These are phyloP conservation scores for Monilinia vaccinii-corymbosi DNA, from an alignment of 2,329 filamentous ascomycete genomes.

Conservation along the genomic window DNA sequence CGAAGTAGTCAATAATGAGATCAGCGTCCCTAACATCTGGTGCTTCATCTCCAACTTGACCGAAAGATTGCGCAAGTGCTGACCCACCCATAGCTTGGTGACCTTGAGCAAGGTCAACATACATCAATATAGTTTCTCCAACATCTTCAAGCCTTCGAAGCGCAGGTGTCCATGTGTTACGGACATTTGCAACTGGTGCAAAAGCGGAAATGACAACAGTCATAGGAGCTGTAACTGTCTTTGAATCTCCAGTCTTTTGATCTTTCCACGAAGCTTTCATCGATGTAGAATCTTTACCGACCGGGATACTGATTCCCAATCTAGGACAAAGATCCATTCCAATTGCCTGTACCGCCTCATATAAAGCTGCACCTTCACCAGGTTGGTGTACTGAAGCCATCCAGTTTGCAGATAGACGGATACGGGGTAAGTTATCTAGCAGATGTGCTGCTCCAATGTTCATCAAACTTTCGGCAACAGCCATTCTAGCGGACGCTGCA, in stretches of 20 bases:
- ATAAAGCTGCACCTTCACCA: constrained; percentile 84
- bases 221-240: constrained; percentile 85
- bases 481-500: constrained; percentile 89
- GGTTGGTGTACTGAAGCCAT: constrained; percentile 95
- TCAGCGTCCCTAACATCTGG: constrained; percentile 81
- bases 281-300: constrained; percentile 96
- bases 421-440: constrained; percentile 48
- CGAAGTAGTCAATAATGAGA: constrained; percentile 81
- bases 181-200: constrained; percentile 69
- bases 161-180: constrained; percentile 89
- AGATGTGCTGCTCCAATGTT: constrained; percentile 79
- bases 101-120: constrained; percentile 79
- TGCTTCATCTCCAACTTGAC: constrained; percentile 72
- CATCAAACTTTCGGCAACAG: constrained; percentile 85
- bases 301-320: constrained; percentile 87
- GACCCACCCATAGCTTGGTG: constrained; percentile 81
- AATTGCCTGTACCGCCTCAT: constrained; percentile 88
- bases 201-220: constrained; percentile 90
- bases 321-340: constrained; percentile 86
- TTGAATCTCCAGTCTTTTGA: constrained; percentile 51
- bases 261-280: constrained; percentile 98
- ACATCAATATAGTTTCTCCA: constrained; percentile 80
- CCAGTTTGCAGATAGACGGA: constrained; percentile 94
- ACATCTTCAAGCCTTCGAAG: constrained; percentile 76
- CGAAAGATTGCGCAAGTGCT: constrained; percentile 80